phyloP scores from a whole-genome alignment of 768 basidiomycete genomes.

The Suillus decipiens region DNA sequence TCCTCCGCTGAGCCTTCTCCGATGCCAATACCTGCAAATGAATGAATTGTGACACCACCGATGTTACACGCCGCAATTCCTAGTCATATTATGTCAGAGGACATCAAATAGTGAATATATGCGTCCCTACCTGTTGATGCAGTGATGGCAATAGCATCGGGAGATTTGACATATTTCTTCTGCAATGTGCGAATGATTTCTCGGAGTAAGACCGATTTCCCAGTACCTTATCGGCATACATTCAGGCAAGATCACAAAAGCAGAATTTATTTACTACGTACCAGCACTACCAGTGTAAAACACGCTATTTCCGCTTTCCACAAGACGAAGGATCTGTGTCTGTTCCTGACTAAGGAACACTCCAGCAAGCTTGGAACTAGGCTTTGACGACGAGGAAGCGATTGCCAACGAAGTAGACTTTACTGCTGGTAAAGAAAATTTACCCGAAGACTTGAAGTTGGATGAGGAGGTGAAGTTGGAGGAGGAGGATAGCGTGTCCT shows the following conservation, averaged over 20 bases:
- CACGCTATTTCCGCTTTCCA: slow-evolving; percentile 69
- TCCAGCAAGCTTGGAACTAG: slow-evolving; percentile 31
- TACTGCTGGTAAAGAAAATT: slow-evolving; percentile 16
- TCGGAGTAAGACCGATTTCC: slow-evolving; percentile 92
- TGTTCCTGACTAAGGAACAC: slow-evolving; percentile 86
- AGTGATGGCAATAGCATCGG: slow-evolving; percentile 87
- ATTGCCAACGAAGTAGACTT: slow-evolving; percentile 13
- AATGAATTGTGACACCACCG: slow-evolving; percentile 93
- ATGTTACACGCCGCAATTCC: slow-evolving; percentile 98
- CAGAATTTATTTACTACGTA: slow-evolving; percentile 38
- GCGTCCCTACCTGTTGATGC: slow-evolving; percentile 78
- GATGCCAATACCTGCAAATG: slow-evolving; percentile 92
- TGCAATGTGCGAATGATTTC: slow-evolving; percentile 83
- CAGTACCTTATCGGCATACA: slow-evolving; percentile 67
- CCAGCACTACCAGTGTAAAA: slow-evolving; percentile 99
- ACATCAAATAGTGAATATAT: slow-evolving; percentile 5
- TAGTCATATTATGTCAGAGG: slow-evolving; percentile 23
- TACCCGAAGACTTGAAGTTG: slow-evolving; percentile 28
- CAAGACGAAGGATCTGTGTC: slow-evolving; percentile 76
- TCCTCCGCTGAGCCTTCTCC: slow-evolving; percentile 66
- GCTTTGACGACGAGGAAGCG: slow-evolving; percentile 12
- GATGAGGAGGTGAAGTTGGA: slow-evolving; percentile 41
- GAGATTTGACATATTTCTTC: slow-evolving; percentile 49
- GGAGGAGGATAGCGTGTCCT: slow-evolving; percentile 37
- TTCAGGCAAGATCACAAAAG: slow-evolving; percentile 19